Conservation (phyloP, 2,329 filamentous ascomycete species). For the Corniculantispora saksenae region DNA sequence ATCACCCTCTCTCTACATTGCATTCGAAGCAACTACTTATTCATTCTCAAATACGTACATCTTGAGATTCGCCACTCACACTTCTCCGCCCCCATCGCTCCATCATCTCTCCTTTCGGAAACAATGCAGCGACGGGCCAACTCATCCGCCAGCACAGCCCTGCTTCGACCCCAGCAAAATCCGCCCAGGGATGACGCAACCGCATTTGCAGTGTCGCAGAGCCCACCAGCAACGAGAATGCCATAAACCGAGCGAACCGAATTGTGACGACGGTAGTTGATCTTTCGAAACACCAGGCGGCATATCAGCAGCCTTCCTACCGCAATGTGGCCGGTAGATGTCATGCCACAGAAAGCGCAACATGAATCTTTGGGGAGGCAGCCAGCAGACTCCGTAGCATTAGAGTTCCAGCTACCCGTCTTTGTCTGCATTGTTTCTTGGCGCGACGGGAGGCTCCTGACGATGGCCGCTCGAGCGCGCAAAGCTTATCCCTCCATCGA, state of each 20-base stretch:
- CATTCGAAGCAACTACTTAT: not conserved
- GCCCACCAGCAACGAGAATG: not conserved
- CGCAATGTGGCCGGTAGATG: not conserved
- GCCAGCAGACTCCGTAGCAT: not conserved
- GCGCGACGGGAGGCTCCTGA: not conserved
- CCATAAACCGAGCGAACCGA: slow-evolving; percentile 10
- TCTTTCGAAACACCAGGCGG: not conserved
- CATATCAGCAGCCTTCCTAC: not conserved
- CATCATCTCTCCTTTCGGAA: slow-evolving; percentile 3
- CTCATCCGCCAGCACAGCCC: slow-evolving; percentile 3
- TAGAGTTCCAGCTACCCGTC: not conserved
- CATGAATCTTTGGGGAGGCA: not conserved
- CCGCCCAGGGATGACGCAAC: slow-evolving; percentile 6
- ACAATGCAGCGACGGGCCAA: not conserved
- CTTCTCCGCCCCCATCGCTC: not conserved
- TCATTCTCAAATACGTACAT: not conserved
- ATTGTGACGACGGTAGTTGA: not conserved
- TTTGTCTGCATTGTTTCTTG: not conserved
- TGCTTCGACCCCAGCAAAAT: not conserved
- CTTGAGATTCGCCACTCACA: not conserved
- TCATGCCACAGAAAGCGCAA: not conserved
- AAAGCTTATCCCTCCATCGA: not conserved
- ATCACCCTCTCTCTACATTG: not conserved
- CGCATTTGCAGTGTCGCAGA: not conserved
- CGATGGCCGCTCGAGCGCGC: no score